Conservation (phyloP, 1,284 basidiomycete species). For the Trichosporon sp. region DNA sequence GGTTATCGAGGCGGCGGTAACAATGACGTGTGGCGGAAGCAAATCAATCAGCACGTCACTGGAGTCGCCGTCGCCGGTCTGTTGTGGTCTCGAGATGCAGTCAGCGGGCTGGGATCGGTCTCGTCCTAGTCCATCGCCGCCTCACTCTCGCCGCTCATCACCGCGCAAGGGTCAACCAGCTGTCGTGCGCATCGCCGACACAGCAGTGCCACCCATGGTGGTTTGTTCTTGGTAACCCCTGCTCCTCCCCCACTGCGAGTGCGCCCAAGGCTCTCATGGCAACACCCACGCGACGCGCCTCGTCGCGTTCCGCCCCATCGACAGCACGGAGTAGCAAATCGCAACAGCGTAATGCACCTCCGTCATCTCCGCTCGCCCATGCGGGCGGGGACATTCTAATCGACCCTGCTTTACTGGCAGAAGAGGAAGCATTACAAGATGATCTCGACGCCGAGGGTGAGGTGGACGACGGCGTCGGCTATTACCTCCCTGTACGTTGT, state of each 20-base stretch:
- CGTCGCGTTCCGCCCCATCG: constrained; percentile 20
- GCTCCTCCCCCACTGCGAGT: background rate
- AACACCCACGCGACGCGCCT: constrained; percentile 20
- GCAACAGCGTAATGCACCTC: background rate
- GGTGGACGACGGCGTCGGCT: constrained; percentile 22
- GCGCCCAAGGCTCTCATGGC: constrained; percentile 8
- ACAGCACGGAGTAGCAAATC: constrained; percentile 14
- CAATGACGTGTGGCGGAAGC: constrained; percentile 3
- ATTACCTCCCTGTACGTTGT: constrained; percentile 21
- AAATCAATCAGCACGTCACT: constrained; percentile 1
- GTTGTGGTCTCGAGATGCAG: constrained; percentile 1
- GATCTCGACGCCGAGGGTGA: constrained; percentile 24
- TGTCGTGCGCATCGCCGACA: constrained; percentile 6
- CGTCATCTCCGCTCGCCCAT: constrained; percentile 7
- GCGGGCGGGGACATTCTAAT: constrained; percentile 14
- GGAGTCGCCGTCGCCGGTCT: background rate
- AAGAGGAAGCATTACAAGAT: constrained; percentile 13
- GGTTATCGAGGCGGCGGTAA: background rate
- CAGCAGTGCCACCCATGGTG: constrained; percentile 7
- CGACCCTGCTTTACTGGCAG: constrained; percentile 17
- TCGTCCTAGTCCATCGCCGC: background rate
- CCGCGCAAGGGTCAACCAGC: background rate
- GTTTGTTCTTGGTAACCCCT: background rate
- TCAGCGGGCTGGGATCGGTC: background rate
- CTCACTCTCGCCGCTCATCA: background rate